Conservation (phyloP, 805 yeast genomes). For the Wickerhamiella occidentalis region DNA sequence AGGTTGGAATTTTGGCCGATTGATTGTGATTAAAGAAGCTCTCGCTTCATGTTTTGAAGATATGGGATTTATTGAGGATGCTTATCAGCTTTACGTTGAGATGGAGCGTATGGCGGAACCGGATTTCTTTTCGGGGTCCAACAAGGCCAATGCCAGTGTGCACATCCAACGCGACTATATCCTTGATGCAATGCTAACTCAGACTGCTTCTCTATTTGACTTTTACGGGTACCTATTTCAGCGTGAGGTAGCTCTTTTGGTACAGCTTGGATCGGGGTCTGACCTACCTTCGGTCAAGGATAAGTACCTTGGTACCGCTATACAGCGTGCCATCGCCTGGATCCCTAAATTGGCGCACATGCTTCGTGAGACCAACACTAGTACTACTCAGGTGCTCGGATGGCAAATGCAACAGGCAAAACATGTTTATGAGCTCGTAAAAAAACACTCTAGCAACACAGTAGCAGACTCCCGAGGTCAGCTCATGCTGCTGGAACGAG, state of each 20-base stretch:
- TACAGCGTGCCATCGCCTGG: conserved; percentile 9
- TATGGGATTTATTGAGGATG: conserved; percentile 48
- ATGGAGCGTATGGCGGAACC: conserved; percentile 30
- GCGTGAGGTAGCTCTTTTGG: conserved; percentile 27
- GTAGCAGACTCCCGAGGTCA: conserved; percentile 33
- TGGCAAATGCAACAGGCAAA: conserved; percentile 13
- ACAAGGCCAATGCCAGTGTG: conserved; percentile 14
- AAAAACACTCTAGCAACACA: conserved; percentile 10
- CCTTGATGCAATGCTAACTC: conserved; percentile 27
- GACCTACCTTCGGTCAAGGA: conserved; percentile 23
- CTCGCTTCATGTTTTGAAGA: conserved; percentile 42
- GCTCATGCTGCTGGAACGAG: conserved; percentile 31
- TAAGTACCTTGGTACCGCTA: conserved; percentile 20
- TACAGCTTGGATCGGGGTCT: conserved; percentile 23
- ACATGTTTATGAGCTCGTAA: conserved; percentile 6
- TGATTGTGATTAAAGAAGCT: conserved; percentile 37
- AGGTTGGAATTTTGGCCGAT: conserved; percentile 37
- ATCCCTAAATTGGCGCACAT: conserved; percentile 4
- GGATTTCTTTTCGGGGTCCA: conserved; percentile 13
- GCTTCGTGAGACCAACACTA: background rate
- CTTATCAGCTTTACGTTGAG: conserved; percentile 40
- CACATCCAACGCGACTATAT: conserved; percentile 17
- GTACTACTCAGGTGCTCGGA: background rate
- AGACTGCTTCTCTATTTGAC: conserved; percentile 30
- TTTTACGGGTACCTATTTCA: conserved; percentile 30